Evolutionary conservation across 371 early-diverging fungal genomes (phyloP).

Genomic region (Parasitella parasitica): DNA sequence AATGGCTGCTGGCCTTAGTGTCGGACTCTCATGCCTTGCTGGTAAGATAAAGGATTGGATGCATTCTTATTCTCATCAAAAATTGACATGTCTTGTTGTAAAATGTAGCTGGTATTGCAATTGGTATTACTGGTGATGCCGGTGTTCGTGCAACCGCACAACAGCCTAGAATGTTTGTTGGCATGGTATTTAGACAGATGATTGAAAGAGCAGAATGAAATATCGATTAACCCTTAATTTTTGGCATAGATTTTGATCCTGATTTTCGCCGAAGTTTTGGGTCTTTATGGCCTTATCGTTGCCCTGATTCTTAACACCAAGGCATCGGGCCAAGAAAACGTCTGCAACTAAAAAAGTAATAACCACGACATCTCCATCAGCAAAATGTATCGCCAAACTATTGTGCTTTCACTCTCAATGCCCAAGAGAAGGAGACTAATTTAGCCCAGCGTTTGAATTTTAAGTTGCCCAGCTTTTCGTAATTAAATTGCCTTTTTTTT

Average conservation of each 20-base stretch:
- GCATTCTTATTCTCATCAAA: no score
- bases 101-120: constrained; percentile 87
- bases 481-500: no score
- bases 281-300: constrained; percentile 92
- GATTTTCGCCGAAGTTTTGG: constrained; percentile 99
- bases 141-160: constrained; percentile 91
- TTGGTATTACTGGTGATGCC: constrained; percentile 97
- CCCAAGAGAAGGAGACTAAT: no score
- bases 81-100: background rate
- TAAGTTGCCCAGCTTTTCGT: no score
- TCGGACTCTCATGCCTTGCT: constrained; percentile 91
- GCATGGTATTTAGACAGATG: constrained; percentile 67
- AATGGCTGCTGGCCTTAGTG: constrained; percentile 91
- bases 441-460: no score
- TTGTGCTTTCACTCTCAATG: no score
- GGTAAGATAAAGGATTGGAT: constrained; percentile 12
- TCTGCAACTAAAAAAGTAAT: constrained; percentile 26
- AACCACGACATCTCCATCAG: background rate
- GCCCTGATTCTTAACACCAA: constrained; percentile 96
- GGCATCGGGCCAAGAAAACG: constrained; percentile 48
- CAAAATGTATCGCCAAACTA: background rate
- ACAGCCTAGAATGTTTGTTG: constrained; percentile 94
- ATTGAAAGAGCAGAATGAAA: background rate
- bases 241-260: constrained; percentile 74
- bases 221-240: constrained; percentile 2